Base-by-base conservation (phyloP, 805 yeast species). In the Candida takata region DNA sequence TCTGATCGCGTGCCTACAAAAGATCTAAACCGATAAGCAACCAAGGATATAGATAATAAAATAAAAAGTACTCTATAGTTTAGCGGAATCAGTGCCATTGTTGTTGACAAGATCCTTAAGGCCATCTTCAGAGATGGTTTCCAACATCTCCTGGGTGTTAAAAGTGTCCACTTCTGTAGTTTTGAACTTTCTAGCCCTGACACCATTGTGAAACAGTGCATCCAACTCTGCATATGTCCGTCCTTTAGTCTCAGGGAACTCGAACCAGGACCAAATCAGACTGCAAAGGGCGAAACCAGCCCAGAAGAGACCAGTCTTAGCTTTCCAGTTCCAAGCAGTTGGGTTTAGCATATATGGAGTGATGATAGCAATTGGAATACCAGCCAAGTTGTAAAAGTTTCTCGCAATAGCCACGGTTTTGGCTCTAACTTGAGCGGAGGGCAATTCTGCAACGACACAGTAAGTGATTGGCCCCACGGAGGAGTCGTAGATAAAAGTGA, bases 181-280 rank as follows among this genome's bases (percentile, higher is more conserved):
- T 33, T 45, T 51, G 52, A 58, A 62, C 27, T 60, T 40, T 49
- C 64, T 51, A 6, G 64, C 54, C 15, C 48, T 43, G 25, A 58
- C 50, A 17, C 45, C 36, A 30, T 42, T 47, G 31, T 45, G 55
- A 54, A 73, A 76, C 58, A 76, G 57, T 31, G 57, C 52, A 52
- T 75, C 81, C 49, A 76, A 57, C 45, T 76, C 81, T 33, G 74
- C 79, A 48, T 58, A 73, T 0, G 79, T 71, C 52, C 74, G 64
- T 27, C 64, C 65, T 48, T 62, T 62, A 12, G 79, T 70, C 52
- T 76, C 83, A 9, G 83, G 82, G 43, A 74, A 61, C 37, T 69
- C 66, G 52, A 71, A 70, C 59, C 60, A 72, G 24, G 56, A 50
- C 70, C 72, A 72, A 25, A 60, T 37, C 11, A 62, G 14, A 13